phyloP scores from a whole-genome alignment of 2,329 filamentous ascomycete species.

The Pseudogymnoascus sp. region DNA sequence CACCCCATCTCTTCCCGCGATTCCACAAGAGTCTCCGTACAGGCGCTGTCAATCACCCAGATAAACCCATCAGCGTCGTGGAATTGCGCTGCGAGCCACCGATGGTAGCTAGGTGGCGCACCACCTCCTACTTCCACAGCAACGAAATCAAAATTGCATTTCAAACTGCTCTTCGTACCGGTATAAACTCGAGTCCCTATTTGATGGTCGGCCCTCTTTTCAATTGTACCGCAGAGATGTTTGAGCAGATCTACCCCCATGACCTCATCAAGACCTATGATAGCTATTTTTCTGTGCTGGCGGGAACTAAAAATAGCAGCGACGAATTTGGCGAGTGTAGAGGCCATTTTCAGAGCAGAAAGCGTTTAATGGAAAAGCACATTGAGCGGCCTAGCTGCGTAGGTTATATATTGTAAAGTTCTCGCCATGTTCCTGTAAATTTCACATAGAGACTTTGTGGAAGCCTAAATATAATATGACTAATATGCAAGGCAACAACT shows the following conservation, averaged over 20 bases:
- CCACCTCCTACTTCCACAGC: not conserved
- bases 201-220: not conserved
- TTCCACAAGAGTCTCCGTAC: not conserved
- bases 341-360: not conserved
- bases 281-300: not conserved
- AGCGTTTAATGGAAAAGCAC: not conserved
- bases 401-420: not conserved
- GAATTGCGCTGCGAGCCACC: not conserved
- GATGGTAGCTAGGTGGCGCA: not conserved
- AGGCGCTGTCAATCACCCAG: not conserved
- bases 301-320: not conserved
- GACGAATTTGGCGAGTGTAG: not conserved
- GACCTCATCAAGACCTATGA: not conserved
- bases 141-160: not conserved
- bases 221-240: not conserved
- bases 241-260: not conserved
- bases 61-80: not conserved
- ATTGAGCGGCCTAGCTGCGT: not conserved
- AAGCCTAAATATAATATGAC: not conserved
- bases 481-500: not conserved
- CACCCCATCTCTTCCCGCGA: not conserved
- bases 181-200: not conserved
- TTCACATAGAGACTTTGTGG: not conserved
- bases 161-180: not conserved
- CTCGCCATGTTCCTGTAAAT: not conserved